Evolutionary conservation across 1,284 basidiomycete species (phyloP).

Genomic region (Singerocomus rubriflavus): DNA sequence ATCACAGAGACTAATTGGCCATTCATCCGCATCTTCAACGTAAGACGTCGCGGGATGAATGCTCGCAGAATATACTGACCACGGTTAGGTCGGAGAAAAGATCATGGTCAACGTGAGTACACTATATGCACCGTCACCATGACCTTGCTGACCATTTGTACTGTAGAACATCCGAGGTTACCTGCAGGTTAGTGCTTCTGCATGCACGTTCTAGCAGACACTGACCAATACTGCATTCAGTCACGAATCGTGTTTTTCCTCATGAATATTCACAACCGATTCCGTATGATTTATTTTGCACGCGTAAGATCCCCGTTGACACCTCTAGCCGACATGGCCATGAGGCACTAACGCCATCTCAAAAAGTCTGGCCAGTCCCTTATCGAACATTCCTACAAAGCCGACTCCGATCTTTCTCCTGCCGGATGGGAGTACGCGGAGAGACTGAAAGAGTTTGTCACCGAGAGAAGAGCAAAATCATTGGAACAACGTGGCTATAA

Average conservation of each 20-base stretch:
- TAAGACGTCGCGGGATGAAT: slow-evolving; percentile 31
- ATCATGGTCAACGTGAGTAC: slow-evolving; percentile 82
- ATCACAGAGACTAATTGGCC: slow-evolving; percentile 85
- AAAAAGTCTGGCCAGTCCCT: slow-evolving; percentile 84
- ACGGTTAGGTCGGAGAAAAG: slow-evolving; percentile 78
- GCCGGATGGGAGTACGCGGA: slow-evolving; percentile 96
- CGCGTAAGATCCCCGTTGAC: slow-evolving; percentile 51
- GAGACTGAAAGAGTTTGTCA: slow-evolving; percentile 79
- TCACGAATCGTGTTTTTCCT: slow-evolving; percentile 94
- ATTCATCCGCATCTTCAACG: slow-evolving; percentile 95
- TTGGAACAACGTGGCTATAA: slow-evolving; percentile 66
- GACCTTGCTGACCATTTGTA: slow-evolving; percentile 1
- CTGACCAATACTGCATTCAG: slow-evolving; percentile 37
- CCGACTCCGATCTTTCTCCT: slow-evolving; percentile 94
- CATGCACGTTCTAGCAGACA: not conserved
- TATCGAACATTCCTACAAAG: slow-evolving; percentile 98
- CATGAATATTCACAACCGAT: slow-evolving; percentile 96
- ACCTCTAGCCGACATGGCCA: not conserved
- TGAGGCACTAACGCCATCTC: slow-evolving; percentile 2
- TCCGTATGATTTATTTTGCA: slow-evolving; percentile 91
- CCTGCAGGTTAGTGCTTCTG: slow-evolving; percentile 52
- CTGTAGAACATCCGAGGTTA: slow-evolving; percentile 84
- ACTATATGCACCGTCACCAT: not conserved
- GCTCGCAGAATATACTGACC: slow-evolving; percentile 2
- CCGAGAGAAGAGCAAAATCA: slow-evolving; percentile 68